Base-by-base conservation (phyloP, 257 asterid species). In the Penstemon eatonii region DNA sequence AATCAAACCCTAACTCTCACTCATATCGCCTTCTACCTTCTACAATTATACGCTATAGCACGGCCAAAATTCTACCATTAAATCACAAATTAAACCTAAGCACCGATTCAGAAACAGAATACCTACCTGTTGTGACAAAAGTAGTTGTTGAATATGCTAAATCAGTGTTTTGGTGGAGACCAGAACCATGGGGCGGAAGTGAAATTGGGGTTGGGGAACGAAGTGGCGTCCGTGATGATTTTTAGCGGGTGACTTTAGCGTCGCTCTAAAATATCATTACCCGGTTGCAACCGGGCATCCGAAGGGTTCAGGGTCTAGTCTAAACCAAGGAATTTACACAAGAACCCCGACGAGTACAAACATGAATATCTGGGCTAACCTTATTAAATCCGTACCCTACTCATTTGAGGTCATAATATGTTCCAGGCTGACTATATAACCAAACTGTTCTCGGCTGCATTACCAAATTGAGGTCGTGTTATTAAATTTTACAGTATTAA, bases 1-100 rank as follows among this genome's bases (percentile, higher is more conserved):
- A 55, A 74, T 57, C 78, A 74, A 79, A 75, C 87, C 85, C 84
- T 80, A 83, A 79, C 66, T 72, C 68, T 64, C 77, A 67, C 66
- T 57, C 33, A 68, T 33, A 69, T 65, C 25, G 12, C 79, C 74
- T 49, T 62, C 40, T n/a, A 45, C 79, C 74, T 49, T 62, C 40
- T n/a, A 45, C 46, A 71, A 18, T 25, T 25, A 25, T 1, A 25
- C 33, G 57, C 49, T 40, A 42, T 19, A 50, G 41, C 52, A 40
- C 59, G 43, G 42, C 67, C 45, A 41, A 8, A 56, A 56, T 4
- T 10, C 57, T 59, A 5, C 67, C 37, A 4, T 36, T 36, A 49
- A 50, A 54, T 7, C 56, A 41, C 40, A 44, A 67, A 69, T 60
- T 66, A 25, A 56, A 56, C 75, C 67, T 63, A 63, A 49, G 46